Percentiles rank a stretch among this genome's conserved stretches.
Evolutionary conservation across 495 filamentous ascomycete genomes (phyloP).

Genomic region (Talaromyces thailandensis): DNA sequence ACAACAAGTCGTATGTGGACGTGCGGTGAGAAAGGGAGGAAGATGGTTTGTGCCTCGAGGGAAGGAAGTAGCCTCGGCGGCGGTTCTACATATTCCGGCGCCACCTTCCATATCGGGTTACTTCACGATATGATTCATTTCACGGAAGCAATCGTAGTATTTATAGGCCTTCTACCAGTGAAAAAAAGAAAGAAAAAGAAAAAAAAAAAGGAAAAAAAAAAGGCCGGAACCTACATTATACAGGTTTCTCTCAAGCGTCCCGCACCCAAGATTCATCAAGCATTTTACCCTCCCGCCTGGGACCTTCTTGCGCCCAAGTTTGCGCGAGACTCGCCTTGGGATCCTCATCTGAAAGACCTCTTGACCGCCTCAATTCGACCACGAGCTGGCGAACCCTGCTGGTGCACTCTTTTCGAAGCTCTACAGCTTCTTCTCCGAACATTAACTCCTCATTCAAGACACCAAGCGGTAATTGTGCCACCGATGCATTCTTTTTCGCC

Average conservation of each 20-base stretch:
- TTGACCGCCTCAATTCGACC: slow-evolving; percentile 56
- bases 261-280: slow-evolving; percentile 55
- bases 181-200: too few species aligned
- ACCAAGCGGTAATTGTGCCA: slow-evolving; percentile 37
- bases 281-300: slow-evolving; percentile 49
- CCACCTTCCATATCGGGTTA: neutral
- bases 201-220: too few species aligned
- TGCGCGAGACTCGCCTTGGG: slow-evolving; percentile 54
- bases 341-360: slow-evolving; percentile 75
- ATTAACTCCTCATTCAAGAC: slow-evolving; percentile 62
- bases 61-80: neutral
- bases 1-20: neutral
- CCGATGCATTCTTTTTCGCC: slow-evolving; percentile 21
- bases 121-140: neutral
- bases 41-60: neutral
- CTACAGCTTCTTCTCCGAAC: slow-evolving; percentile 62
- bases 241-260: slow-evolving; percentile 36
- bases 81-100: neutral
- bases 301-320: slow-evolving; percentile 51
- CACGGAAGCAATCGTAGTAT: neutral
- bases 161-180: neutral
- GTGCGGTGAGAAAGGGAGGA: neutral
- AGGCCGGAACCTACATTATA: neutral
- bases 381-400: slow-evolving; percentile 69
- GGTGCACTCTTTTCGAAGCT: slow-evolving; percentile 76